These are phyloP conservation scores for Rhodotorula taiwanensis DNA, from an alignment of 768 basidiomycete species.

Conservation along the genomic window DNA sequence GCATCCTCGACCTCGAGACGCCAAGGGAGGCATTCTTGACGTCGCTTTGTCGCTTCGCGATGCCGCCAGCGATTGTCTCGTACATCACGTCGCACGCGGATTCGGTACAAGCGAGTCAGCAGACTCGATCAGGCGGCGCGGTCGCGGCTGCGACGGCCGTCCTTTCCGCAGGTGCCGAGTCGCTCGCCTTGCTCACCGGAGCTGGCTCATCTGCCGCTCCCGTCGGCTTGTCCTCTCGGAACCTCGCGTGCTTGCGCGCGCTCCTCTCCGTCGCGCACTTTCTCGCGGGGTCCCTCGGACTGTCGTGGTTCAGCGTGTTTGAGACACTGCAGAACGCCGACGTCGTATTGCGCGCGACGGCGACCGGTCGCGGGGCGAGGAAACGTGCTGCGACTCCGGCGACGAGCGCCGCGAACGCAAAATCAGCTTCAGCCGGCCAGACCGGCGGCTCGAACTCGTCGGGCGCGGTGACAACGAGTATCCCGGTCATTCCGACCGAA, in stretches of 20 bases:
- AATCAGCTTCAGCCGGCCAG: neutral
- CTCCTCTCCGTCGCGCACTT: slow-evolving; percentile 69
- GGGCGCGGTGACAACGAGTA: neutral
- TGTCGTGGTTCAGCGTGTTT: slow-evolving; percentile 84
- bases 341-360: slow-evolving; percentile 57
- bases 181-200: slow-evolving; percentile 41
- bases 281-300: slow-evolving; percentile 75
- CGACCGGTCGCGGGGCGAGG: slow-evolving; percentile 19
- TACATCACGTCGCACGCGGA: slow-evolving; percentile 56
- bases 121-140: slow-evolving; percentile 14
- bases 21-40: slow-evolving; percentile 91
- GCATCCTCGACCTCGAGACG: slow-evolving; percentile 75
- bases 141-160: slow-evolving; percentile 34
- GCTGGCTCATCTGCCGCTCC: neutral
- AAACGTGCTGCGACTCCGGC: slow-evolving; percentile 19
- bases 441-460: neutral
- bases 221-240: slow-evolving; percentile 69
- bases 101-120: slow-evolving; percentile 19
- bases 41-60: slow-evolving; percentile 79
- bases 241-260: slow-evolving; percentile 81
- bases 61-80: slow-evolving; percentile 82
- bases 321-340: slow-evolving; percentile 92
- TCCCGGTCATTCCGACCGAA: slow-evolving; percentile 55
- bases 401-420: slow-evolving; percentile 5
- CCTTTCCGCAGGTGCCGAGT: slow-evolving; percentile 42